A percentile compares a stretch with the other conserved stretches of the same genome.
phyloP scores from a whole-genome alignment of 768 basidiomycete genomes.

The Sutorius australiensis region DNA sequence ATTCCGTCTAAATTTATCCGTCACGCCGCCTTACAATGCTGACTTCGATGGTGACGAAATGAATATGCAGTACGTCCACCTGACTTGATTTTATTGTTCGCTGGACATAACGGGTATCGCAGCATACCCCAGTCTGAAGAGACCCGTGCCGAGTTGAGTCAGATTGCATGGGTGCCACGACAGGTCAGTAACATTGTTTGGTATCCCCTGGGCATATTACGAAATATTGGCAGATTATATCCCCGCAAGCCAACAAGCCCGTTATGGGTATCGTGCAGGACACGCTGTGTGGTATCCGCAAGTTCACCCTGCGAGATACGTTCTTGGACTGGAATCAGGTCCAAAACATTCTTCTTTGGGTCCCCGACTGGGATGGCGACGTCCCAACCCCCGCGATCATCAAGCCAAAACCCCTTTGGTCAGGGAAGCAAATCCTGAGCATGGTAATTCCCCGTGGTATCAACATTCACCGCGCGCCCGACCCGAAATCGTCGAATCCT shows the following conservation, averaged over 20 bases:
- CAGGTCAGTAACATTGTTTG: constrained; percentile 51
- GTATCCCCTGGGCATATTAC: neutral
- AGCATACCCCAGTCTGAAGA: constrained; percentile 98
- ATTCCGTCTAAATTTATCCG: constrained; percentile 96
- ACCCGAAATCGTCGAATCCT: constrained; percentile 75
- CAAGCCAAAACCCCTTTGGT: constrained; percentile 97
- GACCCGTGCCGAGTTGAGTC: constrained; percentile 94
- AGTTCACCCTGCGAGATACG: constrained; percentile 92
- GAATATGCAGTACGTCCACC: constrained; percentile 94
- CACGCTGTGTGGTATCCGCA: constrained; percentile 94
- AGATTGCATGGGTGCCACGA: constrained; percentile 97
- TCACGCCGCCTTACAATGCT: constrained; percentile 98
- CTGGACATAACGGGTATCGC: constrained; percentile 9
- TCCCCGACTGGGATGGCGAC: constrained; percentile 94
- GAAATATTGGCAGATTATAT: constrained; percentile 71
- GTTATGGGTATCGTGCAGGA: constrained; percentile 99
- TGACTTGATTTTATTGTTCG: neutral
- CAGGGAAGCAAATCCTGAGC: constrained; percentile 93
- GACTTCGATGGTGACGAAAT: constrained; percentile 99
- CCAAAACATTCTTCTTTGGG: constrained; percentile 97
- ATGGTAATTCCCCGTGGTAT: constrained; percentile 93
- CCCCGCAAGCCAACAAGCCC: constrained; percentile 98
- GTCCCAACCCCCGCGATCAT: constrained; percentile 92
- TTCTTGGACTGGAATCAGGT: constrained; percentile 96
- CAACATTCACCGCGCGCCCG: constrained; percentile 82